These are phyloP conservation scores for Aspergillus homomorphus DNA, from an alignment of 495 filamentous ascomycete species.

Conservation along the genomic window DNA sequence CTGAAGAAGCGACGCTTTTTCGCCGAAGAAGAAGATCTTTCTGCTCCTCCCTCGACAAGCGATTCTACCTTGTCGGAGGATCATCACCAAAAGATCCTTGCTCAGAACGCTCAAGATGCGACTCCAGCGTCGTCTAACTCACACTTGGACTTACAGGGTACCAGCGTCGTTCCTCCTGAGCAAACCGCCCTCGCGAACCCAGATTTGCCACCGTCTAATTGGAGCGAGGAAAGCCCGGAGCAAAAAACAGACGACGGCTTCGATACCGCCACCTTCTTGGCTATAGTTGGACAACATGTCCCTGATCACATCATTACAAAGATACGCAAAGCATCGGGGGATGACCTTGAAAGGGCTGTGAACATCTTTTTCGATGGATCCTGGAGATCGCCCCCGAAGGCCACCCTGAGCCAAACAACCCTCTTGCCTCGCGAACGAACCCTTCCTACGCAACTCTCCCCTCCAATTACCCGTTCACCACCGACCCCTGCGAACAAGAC, in stretches of 20 bases:
- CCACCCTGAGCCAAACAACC: conserved; percentile 12
- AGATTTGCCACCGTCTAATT: neutral
- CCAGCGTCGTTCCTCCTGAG: neutral
- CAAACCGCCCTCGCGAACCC: neutral
- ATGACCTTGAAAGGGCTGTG: conserved; percentile 64
- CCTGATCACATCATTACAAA: conserved; percentile 44
- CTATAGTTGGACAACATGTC: conserved; percentile 68
- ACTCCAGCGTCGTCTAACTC: neutral
- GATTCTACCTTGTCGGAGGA: neutral
- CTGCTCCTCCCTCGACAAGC: neutral
- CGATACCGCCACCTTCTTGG: conserved; percentile 64
- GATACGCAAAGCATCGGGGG: conserved; percentile 57
- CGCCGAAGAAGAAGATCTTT: conserved; percentile 46
- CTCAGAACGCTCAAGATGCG: neutral
- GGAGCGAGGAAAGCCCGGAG: neutral
- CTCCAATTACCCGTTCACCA: neutral
- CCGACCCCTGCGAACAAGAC: neutral
- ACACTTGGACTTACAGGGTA: neutral
- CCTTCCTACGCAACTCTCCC: conserved; percentile 7
- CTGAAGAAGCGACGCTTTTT: conserved; percentile 83
- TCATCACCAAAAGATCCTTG: neutral
- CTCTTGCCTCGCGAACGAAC: conserved; percentile 15
- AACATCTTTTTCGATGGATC: conserved; percentile 94
- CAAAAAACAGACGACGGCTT: conserved; percentile 43
- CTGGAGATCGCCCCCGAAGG: conserved; percentile 57